phyloP scores from a whole-genome alignment of 768 basidiomycete species.

The Leccinum aurantiacum region DNA sequence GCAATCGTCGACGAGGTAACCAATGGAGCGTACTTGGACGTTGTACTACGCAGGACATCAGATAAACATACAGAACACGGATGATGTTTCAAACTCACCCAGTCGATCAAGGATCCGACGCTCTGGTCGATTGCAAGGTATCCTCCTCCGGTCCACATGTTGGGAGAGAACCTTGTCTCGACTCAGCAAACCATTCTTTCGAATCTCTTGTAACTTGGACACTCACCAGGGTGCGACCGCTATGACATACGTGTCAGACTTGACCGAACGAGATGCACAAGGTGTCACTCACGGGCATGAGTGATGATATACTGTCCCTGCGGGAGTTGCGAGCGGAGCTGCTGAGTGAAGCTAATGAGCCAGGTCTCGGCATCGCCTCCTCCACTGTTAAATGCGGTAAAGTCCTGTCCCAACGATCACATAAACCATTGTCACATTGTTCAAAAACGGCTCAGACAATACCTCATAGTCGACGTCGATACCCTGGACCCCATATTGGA shows the following conservation, averaged over 20 bases:
- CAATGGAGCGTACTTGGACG: slow-evolving; percentile 35
- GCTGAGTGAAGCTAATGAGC: slow-evolving; percentile 34
- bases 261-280: background rate
- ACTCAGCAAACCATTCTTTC: background rate
- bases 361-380: slow-evolving; percentile 41
- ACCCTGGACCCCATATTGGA: slow-evolving; percentile 45
- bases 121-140: slow-evolving; percentile 39
- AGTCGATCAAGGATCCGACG: slow-evolving; percentile 47
- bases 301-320: slow-evolving; percentile 9
- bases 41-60: slow-evolving; percentile 29
- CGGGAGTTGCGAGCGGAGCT: slow-evolving; percentile 36
- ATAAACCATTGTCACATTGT: background rate
- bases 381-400: slow-evolving; percentile 32
- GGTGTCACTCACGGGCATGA: slow-evolving; percentile 35
- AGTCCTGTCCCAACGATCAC: slow-evolving; percentile 25
- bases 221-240: slow-evolving; percentile 27
- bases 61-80: background rate
- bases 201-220: background rate
- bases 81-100: slow-evolving; percentile 30
- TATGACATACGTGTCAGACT: slow-evolving; percentile 4
- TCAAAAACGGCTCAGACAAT: background rate
- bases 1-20: background rate
- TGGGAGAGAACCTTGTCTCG: slow-evolving; percentile 22
- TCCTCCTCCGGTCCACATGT: slow-evolving; percentile 29
- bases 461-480: slow-evolving; percentile 58